A percentile compares a stretch with the other conserved stretches of the same genome.
Conservation (phyloP, 139 green algal genomes). For the Nannochloris sp. region DNA sequence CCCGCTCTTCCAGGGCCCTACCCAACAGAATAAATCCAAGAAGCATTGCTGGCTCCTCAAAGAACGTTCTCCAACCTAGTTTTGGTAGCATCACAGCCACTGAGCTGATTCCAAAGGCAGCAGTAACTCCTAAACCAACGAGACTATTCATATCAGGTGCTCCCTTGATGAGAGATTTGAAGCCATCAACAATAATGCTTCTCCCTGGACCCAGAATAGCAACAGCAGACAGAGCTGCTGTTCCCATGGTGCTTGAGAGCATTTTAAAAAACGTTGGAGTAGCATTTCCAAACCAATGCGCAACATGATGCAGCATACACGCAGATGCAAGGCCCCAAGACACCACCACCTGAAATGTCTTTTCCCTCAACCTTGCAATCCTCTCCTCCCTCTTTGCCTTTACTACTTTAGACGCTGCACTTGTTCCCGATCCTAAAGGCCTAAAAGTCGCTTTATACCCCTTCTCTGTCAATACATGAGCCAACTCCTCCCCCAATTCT, state of each 20-base stretch:
- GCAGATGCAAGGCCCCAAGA: conserved; percentile 67
- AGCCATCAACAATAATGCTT: conserved; percentile 61
- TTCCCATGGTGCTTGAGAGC: conserved; percentile 57
- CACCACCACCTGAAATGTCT: conserved; percentile 51
- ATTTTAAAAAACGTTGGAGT: conserved; percentile 48
- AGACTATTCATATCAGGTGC: conserved; percentile 97
- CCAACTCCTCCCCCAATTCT: conserved; percentile 10
- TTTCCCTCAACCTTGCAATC: conserved; percentile 34
- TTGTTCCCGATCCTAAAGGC: conserved; percentile 7
- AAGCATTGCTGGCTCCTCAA: conserved; percentile 97
- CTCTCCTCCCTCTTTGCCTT: conserved; percentile 54
- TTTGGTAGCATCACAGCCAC: conserved; percentile 59
- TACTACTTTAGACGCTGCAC: conserved; percentile 16
- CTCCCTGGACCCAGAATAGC: conserved; percentile 76
- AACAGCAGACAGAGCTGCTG: conserved; percentile 61
- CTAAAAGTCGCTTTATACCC: conserved; percentile 22
- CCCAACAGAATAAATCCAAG: conserved; percentile 87
- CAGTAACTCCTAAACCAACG: conserved; percentile 78
- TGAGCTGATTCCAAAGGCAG: conserved; percentile 75
- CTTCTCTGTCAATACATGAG: conserved; percentile 21
- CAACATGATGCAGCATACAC: conserved; percentile 66
- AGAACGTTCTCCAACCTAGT: conserved; percentile 89
- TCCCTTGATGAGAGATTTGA: conserved; percentile 41
- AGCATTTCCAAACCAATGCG: conserved; percentile 39
- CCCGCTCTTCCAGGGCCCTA: conserved; percentile 80